A percentile compares a stretch with the other conserved stretches of the same genome.
These are phyloP conservation scores for Debaryomyces psychrophilus DNA, from an alignment of 1,139 yeast genomes.

Conservation along the genomic window DNA sequence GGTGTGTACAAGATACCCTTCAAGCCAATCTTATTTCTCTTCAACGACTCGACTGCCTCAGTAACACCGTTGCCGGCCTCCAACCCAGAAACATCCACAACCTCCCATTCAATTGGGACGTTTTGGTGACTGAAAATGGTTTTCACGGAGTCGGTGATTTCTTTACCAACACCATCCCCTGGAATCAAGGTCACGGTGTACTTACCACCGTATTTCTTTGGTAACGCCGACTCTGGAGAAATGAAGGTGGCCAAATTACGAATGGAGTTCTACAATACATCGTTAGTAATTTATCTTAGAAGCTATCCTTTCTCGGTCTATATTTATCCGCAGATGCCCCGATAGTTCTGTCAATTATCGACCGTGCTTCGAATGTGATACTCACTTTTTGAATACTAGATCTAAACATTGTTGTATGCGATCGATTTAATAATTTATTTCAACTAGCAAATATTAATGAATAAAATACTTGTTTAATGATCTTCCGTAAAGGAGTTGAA, in stretches of 20 bases:
- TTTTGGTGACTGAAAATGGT: constrained; percentile 82
- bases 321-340: constrained; percentile 1
- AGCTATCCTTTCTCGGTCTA: neutral
- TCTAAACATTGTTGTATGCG: constrained; percentile 9
- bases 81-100: constrained; percentile 83
- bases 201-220: constrained; percentile 93
- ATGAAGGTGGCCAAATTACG: constrained; percentile 56
- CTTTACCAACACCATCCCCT: constrained; percentile 97
- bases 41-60: constrained; percentile 88
- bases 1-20: constrained; percentile 96
- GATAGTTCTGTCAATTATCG: neutral
- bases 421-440: constrained; percentile 1
- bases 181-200: constrained; percentile 93
- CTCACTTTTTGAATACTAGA: constrained; percentile 12
- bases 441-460: constrained; percentile 3
- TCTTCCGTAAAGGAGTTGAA: constrained; percentile 2
- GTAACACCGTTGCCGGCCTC: constrained; percentile 62
- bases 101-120: constrained; percentile 95
- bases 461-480: constrained; percentile 4
- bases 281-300: constrained; percentile 6
- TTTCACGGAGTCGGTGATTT: constrained; percentile 91
- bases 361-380: neutral
- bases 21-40: constrained; percentile 95
- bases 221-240: constrained; percentile 64
- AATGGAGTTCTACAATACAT: neutral